Evolutionary conservation across 768 basidiomycete species (phyloP), one percentile per base, ranked within the genome.

Genomic region (Ephemerocybe angulata): DNA sequence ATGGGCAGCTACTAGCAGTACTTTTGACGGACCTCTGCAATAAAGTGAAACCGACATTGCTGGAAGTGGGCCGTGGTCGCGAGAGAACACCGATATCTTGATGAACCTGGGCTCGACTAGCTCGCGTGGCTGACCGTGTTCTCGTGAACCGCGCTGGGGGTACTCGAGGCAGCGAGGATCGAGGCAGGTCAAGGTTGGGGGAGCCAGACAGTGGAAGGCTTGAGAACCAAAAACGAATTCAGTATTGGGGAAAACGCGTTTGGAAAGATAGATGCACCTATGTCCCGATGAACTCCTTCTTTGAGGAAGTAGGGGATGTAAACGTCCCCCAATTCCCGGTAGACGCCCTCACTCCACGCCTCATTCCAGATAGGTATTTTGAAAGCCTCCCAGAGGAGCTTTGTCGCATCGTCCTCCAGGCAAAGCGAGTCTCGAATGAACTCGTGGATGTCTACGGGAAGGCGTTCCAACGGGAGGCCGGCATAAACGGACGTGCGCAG

Each of bases 11-110:
- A 8, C 42, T 17, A 17, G 35, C 3, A 19, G 25, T 19, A 37
- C 8, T 19, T 25, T 24, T 25, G 25, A 60, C 64, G 12, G 53
- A 69, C 69, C 46, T 10, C 63, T 60, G 50, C 69, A 70, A 41
- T 67, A 66, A 8, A 54, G 19, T 2, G 65, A 67, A 1, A 57
- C 62, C 6, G 61, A 53, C 28, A 58, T 63, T 0, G 60, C 61
- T 5, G 69, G 68, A n/a, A 70, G 21, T 1, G 67, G 40, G 5
- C 67, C 67, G 12, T 58, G 35, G 30, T 65, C 61, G 12, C 49
- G 52, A 10, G 65, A 59, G 47, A 64, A 69, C 13, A 67, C 49
- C 3, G 59, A 60, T 24, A 63, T 54, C 1, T 28, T 22, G 19
- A 62, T 44, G 4, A 33, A 40, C 10, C 25, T 35, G 2, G 57